phyloP scores from a whole-genome alignment of 2,329 filamentous ascomycete genomes.

The Pseudomassariella vexata region DNA sequence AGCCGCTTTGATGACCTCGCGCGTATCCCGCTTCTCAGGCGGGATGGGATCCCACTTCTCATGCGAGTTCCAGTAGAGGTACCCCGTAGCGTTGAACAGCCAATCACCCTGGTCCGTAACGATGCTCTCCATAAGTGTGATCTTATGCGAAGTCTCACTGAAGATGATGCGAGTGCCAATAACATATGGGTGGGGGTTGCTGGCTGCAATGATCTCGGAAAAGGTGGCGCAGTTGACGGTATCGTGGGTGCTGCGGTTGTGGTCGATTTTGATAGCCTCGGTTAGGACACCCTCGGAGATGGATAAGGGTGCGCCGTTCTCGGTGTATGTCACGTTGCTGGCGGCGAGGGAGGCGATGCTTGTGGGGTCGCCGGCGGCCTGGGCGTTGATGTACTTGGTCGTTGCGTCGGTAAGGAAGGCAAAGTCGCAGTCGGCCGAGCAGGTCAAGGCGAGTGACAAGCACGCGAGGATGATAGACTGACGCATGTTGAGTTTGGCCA shows the following conservation, averaged over 20 bases:
- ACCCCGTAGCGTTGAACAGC: constrained; percentile 23
- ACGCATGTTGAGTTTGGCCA: too few species aligned
- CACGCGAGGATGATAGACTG: background rate
- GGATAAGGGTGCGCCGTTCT: constrained; percentile 22
- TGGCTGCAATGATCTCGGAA: constrained; percentile 31
- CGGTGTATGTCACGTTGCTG: constrained; percentile 19
- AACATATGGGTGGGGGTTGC: constrained; percentile 24
- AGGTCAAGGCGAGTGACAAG: constrained; percentile 1
- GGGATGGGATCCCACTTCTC: constrained; percentile 24
- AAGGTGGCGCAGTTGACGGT: constrained; percentile 30
- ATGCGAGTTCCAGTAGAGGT: constrained; percentile 18
- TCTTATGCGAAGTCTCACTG: constrained; percentile 14
- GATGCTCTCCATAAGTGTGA: constrained; percentile 21
- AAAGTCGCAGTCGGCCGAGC: constrained; percentile 12
- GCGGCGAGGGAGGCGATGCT: constrained; percentile 10
- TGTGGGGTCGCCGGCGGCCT: constrained; percentile 13
- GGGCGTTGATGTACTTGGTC: constrained; percentile 18
- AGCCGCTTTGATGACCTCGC: constrained; percentile 20
- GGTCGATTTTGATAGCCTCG: constrained; percentile 23
- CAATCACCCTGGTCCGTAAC: constrained; percentile 23
- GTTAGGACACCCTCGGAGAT: constrained; percentile 18
- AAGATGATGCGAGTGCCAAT: constrained; percentile 25
- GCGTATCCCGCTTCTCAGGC: constrained; percentile 17
- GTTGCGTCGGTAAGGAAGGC: constrained; percentile 17
- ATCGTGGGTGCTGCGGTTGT: constrained; percentile 27